These are phyloP conservation scores for Colletotrichum truncatum DNA, from an alignment of 2,329 filamentous ascomycete species.

Conservation along the genomic window DNA sequence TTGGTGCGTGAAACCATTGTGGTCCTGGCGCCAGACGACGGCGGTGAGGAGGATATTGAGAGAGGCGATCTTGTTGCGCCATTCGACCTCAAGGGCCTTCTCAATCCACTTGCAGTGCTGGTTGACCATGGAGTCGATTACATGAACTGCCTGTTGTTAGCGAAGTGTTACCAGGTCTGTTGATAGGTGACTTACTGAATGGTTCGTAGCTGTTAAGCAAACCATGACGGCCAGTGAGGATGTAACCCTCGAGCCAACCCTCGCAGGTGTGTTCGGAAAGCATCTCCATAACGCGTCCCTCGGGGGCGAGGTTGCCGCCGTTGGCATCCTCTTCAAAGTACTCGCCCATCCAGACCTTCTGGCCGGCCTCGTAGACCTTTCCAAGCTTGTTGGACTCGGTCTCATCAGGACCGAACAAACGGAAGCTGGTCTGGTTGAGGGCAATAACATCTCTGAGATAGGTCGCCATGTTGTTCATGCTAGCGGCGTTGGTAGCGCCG, in stretches of 20 bases:
- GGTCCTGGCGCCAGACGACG: slow-evolving; percentile 84
- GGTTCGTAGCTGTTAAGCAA: slow-evolving; percentile 85
- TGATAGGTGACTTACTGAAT: slow-evolving; percentile 55
- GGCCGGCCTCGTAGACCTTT: slow-evolving; percentile 75
- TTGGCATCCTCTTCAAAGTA: slow-evolving; percentile 81
- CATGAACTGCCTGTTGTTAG: slow-evolving; percentile 59
- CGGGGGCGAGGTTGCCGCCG: slow-evolving; percentile 75
- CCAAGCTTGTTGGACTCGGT: slow-evolving; percentile 83
- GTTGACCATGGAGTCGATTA: slow-evolving; percentile 88
- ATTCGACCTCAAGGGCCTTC: slow-evolving; percentile 82
- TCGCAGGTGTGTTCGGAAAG: slow-evolving; percentile 84
- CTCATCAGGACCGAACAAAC: slow-evolving; percentile 82
- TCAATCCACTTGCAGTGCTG: slow-evolving; percentile 86
- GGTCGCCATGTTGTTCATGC: slow-evolving; percentile 75
- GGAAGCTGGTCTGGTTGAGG: slow-evolving; percentile 73
- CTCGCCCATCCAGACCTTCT: slow-evolving; percentile 84
- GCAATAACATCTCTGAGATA: slow-evolving; percentile 76
- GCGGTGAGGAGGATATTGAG: slow-evolving; percentile 83
- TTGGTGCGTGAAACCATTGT: slow-evolving; percentile 86
- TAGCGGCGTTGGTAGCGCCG: slow-evolving; percentile 64
- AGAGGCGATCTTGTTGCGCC: slow-evolving; percentile 77
- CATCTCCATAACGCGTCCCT: slow-evolving; percentile 84
- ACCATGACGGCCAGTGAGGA: slow-evolving; percentile 79
- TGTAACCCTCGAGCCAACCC: slow-evolving; percentile 83
- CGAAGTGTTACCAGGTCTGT: not conserved